These are phyloP conservation scores for Taphrina flavorubra DNA, from an alignment of 1,139 yeast species.

Conservation along the genomic window DNA sequence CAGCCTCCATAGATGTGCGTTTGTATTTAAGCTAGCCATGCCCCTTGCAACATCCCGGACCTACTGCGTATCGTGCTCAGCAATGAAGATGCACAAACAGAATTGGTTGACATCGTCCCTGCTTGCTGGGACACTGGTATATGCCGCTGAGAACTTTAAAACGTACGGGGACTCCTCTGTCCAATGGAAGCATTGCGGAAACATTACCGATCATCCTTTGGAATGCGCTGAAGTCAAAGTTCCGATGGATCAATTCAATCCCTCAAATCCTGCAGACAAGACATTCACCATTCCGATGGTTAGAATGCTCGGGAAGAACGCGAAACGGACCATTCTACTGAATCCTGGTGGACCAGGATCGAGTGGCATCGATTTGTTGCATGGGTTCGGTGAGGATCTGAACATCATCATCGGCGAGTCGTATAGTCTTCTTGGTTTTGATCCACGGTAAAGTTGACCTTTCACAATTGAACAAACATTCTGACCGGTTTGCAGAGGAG, in stretches of 20 bases:
- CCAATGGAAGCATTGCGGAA: slow-evolving; percentile 6
- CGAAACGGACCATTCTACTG: neutral
- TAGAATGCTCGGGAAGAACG: slow-evolving; percentile 2
- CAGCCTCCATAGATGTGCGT: too few species aligned
- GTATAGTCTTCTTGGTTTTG: slow-evolving; percentile 8
- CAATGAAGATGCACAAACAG: neutral
- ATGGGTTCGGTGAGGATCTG: neutral
- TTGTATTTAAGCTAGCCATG: too few species aligned
- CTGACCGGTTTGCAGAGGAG: slow-evolving; percentile 5
- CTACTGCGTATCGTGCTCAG: neutral
- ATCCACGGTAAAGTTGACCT: slow-evolving; percentile 11
- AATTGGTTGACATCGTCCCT: neutral
- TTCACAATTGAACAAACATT: neutral
- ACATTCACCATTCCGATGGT: slow-evolving; percentile 19
- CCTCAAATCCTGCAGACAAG: neutral
- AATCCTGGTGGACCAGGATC: slow-evolving; percentile 19
- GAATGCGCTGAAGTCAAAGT: slow-evolving; percentile 16
- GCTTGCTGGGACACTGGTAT: neutral
- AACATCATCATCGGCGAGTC: slow-evolving; percentile 5
- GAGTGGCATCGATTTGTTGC: slow-evolving; percentile 10
- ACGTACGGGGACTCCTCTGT: slow-evolving; percentile 17
- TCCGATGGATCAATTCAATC: slow-evolving; percentile 16
- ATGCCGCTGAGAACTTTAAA: neutral
- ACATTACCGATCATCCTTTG: neutral
- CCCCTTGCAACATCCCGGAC: neutral